Evolutionary conservation across 2,329 filamentous ascomycete species (phyloP), one percentile per base, ranked within the genome.

Genomic region (Penicillium sp.): DNA sequence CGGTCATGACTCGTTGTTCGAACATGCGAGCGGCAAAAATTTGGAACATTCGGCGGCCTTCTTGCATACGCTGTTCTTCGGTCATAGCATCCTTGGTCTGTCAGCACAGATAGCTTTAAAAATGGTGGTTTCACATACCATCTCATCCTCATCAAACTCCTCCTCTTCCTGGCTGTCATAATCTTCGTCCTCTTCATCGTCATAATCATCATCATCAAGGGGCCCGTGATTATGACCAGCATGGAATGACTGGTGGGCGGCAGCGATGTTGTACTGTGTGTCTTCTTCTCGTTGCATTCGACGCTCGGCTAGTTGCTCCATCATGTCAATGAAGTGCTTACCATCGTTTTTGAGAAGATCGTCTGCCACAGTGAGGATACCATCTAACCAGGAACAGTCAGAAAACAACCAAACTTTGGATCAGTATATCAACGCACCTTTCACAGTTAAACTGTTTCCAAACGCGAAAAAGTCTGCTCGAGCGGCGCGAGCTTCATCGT

Each of bases 321-420:
- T 99, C 95, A 99, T 99, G 75, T 99, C 95, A 77, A 99, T 99
- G 79, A 99, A 99, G 72, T 96, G 96, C 77, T 96, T 96, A 70
- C 95, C 95, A 76, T 99, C 95, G 77, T 99, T 99, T 77, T 98
- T 98, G 62, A 99, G 85, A 64, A 99, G 83, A 78, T 99, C 95
- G 81, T 99, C 95, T 75, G 95, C 95, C 71, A 99, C 95, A 65
- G 95, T 99, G 74, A 99, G 87, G 77, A 99, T 97, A 73, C 95
- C 96, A 81, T 95, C 93, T 81, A 68, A 61, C 65, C 73, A 74
- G 70, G 77, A 72, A 68, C 76, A 72, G 71, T 76, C 70, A 78
- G 74, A 72, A 77, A 73, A 78, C 55, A 65, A 60, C 47, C 48
- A 53, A 63, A 63, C 58, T 67, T 68, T 56, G 39, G 27, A 58